phyloP scores from a whole-genome alignment of 2,329 filamentous ascomycete genomes.

The Raffaelea albimanens region DNA sequence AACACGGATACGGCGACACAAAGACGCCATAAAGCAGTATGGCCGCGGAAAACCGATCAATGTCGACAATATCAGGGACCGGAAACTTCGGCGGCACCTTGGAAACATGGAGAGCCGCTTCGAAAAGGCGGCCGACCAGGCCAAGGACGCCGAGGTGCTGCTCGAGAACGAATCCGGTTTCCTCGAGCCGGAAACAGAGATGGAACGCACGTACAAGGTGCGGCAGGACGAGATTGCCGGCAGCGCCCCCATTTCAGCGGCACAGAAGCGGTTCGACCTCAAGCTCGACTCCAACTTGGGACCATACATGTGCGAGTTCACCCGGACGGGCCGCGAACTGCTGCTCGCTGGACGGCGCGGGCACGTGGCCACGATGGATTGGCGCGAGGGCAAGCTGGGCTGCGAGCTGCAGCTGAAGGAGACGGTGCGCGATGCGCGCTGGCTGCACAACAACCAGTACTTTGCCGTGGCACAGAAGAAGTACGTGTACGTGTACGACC shows the following conservation, averaged over 20 bases:
- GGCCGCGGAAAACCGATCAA: slow-evolving; percentile 66
- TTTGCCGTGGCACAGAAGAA: slow-evolving; percentile 97
- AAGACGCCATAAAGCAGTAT: slow-evolving; percentile 65
- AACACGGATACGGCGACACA: slow-evolving; percentile 40
- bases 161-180: slow-evolving; percentile 81
- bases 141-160: slow-evolving; percentile 92
- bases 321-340: slow-evolving; percentile 77
- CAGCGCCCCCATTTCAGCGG: slow-evolving; percentile 70
- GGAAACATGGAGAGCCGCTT: slow-evolving; percentile 73
- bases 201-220: slow-evolving; percentile 89
- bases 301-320: slow-evolving; percentile 84
- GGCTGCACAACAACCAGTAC: slow-evolving; percentile 89
- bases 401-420: slow-evolving; percentile 82
- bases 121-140: slow-evolving; percentile 68
- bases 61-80: slow-evolving; percentile 68
- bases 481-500: slow-evolving; percentile 93
- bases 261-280: slow-evolving; percentile 87
- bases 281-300: slow-evolving; percentile 66
- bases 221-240: slow-evolving; percentile 75
- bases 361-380: slow-evolving; percentile 94
- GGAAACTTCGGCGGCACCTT: slow-evolving; percentile 77
- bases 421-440: slow-evolving; percentile 80
- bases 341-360: slow-evolving; percentile 84
- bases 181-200: slow-evolving; percentile 75
- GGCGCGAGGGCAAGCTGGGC: slow-evolving; percentile 81